Conservation (phyloP, 768 basidiomycete species). For the Inosperma sp. region DNA sequence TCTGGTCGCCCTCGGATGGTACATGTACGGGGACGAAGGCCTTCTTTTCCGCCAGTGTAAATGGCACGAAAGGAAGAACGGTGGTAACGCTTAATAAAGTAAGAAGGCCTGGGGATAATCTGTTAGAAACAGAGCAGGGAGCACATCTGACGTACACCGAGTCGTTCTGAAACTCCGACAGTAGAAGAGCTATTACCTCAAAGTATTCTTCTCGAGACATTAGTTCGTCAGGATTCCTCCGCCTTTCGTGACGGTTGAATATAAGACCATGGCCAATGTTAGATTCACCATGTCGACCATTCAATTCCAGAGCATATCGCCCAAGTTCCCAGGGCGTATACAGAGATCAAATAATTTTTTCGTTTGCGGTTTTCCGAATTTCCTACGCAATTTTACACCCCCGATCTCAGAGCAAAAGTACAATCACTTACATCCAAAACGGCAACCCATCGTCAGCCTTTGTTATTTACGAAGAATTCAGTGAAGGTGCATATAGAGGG, state of each 20-base stretch:
- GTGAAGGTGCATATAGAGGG: conserved; percentile 62
- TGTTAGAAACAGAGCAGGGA: conserved; percentile 17
- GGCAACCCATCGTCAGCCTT: conserved; percentile 80
- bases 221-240: conserved; percentile 46
- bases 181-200: conserved; percentile 60
- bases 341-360: conserved; percentile 67
- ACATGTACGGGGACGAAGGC: no score
- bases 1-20: no score
- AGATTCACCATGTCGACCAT: conserved; percentile 69
- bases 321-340: conserved; percentile 88
- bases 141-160: conserved; percentile 45
- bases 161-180: conserved; percentile 65
- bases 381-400: conserved; percentile 46
- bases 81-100: conserved; percentile 76
- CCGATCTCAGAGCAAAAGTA: background rate
- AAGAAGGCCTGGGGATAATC: conserved; percentile 44
- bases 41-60: conserved; percentile 66
- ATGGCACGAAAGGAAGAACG: conserved; percentile 78
- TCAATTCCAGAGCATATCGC: conserved; percentile 71
- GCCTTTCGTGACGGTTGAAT: conserved; percentile 57
- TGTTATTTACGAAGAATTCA: conserved; percentile 73
- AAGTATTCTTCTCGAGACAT: conserved; percentile 69
- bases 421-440: conserved; percentile 67
- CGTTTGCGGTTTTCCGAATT: conserved; percentile 77
- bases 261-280: conserved; percentile 77